A percentile compares a stretch with the other conserved stretches of the same genome.
phyloP scores from a whole-genome alignment of 805 yeast genomes.

The Kazachstania africana region DNA sequence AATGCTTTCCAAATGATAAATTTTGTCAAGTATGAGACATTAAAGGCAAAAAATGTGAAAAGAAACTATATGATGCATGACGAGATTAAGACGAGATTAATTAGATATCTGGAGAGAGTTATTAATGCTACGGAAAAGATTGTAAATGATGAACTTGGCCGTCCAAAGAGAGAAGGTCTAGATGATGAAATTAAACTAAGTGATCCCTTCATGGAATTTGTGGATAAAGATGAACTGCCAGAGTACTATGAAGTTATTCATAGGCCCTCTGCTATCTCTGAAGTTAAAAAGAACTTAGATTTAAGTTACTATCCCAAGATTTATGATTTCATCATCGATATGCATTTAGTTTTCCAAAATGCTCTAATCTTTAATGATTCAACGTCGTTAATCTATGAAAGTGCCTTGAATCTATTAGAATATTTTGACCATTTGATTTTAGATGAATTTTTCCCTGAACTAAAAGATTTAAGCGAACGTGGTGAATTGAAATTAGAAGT shows the following conservation, averaged over 20 bases:
- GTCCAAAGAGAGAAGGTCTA: constrained; percentile 6
- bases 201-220: constrained; percentile 66
- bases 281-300: constrained; percentile 42
- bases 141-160: constrained; percentile 10
- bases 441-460: constrained; percentile 17
- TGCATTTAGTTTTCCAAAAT: constrained; percentile 58
- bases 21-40: constrained; percentile 41
- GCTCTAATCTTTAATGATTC: constrained; percentile 72
- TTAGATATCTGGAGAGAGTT: constrained; percentile 14
- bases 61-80: constrained; percentile 22
- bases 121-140: constrained; percentile 21
- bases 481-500: constrained; percentile 23
- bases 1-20: constrained; percentile 49
- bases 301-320: constrained; percentile 42
- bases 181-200: constrained; percentile 32
- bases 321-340: constrained; percentile 46
- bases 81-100: constrained; percentile 13
- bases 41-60: constrained; percentile 27
- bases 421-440: constrained; percentile 32
- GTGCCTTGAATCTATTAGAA: constrained; percentile 49
- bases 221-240: constrained; percentile 59
- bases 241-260: constrained; percentile 67
- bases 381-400: constrained; percentile 57
- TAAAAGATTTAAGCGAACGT: constrained; percentile 21
- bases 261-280: constrained; percentile 61